Evolutionary conservation across 2,329 filamentous ascomycete species (phyloP), one percentile per base, ranked within the genome.

Genomic region (Escovopsis sp.): DNA sequence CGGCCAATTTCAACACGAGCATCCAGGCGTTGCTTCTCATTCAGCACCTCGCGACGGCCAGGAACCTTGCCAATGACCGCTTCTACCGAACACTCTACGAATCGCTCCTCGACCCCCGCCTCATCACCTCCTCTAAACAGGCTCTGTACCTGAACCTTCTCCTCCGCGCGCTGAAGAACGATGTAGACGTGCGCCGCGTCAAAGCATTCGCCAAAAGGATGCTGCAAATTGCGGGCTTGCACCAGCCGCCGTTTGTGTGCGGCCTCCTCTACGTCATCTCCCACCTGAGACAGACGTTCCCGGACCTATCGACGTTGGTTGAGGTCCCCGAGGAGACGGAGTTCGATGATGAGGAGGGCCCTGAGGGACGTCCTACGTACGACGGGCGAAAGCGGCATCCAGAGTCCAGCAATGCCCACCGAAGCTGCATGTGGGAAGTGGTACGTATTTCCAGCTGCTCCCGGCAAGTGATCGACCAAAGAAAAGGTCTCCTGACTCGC

Each of bases 1-100:
- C 88, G 1, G 85, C 88, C 38, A 98, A 98, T 57, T 96, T 98
- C 70, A 98, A 96, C 61, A 98, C 90, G 1, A 90, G 86, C 52
- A 84, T 98, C 27, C 90, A 98, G 58, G 88, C 90, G 25, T 70
- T 98, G 44, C 80, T 94, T 61, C 66, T 98, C 33, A 92, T 98
- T 45, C 90, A 96, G 54, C 90, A 96, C 55, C 71, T 98, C 19
- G 83, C 86, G 1, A 67, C 76, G 2, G 73, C 78, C 3, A 85
- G 90, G 53, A 79, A 87, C 48, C 67, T 88, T 36, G 79, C 80
- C 4, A 78, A 79, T 11, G 90, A 98, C 50, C 74, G 90, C 41
- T 98, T 94, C 62, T 98, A 96, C 62, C 73, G 86, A 34, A 94
- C 87, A 9, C 65, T 98, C 3, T 98, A 98, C 56, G 90, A 98